Evolutionary conservation across 495 filamentous ascomycete species (phyloP).

Genomic region (Aspergillus campestris): DNA sequence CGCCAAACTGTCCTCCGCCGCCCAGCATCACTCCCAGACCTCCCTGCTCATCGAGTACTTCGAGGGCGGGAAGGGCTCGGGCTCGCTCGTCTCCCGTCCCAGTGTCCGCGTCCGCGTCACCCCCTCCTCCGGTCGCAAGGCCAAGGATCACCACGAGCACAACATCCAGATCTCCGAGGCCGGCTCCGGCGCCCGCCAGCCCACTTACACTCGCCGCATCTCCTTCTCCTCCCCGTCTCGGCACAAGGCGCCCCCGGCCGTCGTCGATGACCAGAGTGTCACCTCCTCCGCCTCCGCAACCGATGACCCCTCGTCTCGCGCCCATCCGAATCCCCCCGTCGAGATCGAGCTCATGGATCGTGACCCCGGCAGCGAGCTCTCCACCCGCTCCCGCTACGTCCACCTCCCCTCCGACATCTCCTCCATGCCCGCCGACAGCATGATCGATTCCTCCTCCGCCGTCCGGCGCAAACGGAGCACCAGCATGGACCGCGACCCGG

Average conservation of each 20-base stretch:
- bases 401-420: slow-evolving; percentile 73
- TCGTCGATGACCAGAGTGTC: slow-evolving; percentile 45
- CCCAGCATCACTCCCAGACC: slow-evolving; percentile 63
- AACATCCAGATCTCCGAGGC: slow-evolving; percentile 78
- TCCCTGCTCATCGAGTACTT: slow-evolving; percentile 98
- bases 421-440: slow-evolving; percentile 82
- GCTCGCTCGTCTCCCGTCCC: slow-evolving; percentile 57
- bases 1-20: slow-evolving; percentile 41
- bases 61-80: slow-evolving; percentile 67
- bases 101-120: slow-evolving; percentile 94
- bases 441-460: slow-evolving; percentile 57
- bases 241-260: slow-evolving; percentile 40
- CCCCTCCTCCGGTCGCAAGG: slow-evolving; percentile 57
- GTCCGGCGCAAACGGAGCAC: slow-evolving; percentile 49
- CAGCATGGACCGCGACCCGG: slow-evolving; percentile 43
- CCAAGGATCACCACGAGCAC: slow-evolving; percentile 52
- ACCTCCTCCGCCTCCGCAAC: slow-evolving; percentile 65
- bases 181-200: slow-evolving; percentile 50
- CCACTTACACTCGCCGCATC: slow-evolving; percentile 57
- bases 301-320: slow-evolving; percentile 58
- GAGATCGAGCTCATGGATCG: slow-evolving; percentile 72
- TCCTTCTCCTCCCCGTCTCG: slow-evolving; percentile 47
- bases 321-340: slow-evolving; percentile 58
- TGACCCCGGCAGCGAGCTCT: slow-evolving; percentile 51
- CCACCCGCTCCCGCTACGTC: slow-evolving; percentile 51